Base-by-base conservation (phyloP, 1,284 basidiomycete genomes). In the Puccinia triticina region DNA sequence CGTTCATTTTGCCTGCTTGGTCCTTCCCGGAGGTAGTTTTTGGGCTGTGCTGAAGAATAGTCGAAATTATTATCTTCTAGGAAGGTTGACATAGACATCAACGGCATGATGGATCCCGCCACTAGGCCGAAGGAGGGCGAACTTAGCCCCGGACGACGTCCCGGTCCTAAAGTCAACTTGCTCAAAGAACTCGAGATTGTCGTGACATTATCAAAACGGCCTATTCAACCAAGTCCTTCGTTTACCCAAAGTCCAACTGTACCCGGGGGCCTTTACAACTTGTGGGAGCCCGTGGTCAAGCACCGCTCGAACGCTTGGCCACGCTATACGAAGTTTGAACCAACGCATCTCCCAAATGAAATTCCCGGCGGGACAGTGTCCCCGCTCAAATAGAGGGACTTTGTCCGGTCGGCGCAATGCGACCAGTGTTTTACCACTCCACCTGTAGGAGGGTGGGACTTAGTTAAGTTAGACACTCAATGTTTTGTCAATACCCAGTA, bases 141-240 rank as follows among this genome's bases (percentile, higher is more conserved):
- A 32, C 71, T 73, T 12, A 37, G 40, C 29, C 53, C 34, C 2
- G 53, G 32, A 73, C n/a, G 71, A 37, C 46, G 53, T 16, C 32
- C 71, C 2, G 53, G 46, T 12, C 71, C 71, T 8, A 73, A 55
- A 73, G 53, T 73, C 1, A 73, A 73, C 29, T 71, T 79, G 50
- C 66, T 71, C 8, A 53, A 71, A 43, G 77, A 69, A 46, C 71
- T 73, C 14, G 71, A 73, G 32, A 23, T 55, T 5, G 71, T 73
- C 32, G 48, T 55, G 29, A 23, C 71, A 26, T 50, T 73, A 55
- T 1, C 71, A n/a, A 53, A 73, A 55, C 23, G 46, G 48, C 71
- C 71, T 11, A 50, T 73, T n/a, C 46, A 55, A 69, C 21, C 40
- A 69, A 48, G 66, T 29, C 34, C 21, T 69, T 46, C 66, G 43